Evolutionary conservation across 306 rosid species (phyloP).

Genomic region (Rubus idaeus): DNA sequence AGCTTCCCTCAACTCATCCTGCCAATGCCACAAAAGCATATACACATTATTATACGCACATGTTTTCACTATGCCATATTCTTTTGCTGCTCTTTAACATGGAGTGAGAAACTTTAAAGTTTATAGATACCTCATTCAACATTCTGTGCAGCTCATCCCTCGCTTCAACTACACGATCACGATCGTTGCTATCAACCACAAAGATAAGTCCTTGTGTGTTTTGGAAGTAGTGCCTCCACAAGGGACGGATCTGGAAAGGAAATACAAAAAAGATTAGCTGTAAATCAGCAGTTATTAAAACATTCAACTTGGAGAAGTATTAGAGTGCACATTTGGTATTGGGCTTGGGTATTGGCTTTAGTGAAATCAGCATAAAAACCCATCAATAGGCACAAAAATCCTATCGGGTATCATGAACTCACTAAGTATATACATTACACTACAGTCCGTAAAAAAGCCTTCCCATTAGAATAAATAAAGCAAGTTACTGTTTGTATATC

Average conservation of each 20-base stretch:
- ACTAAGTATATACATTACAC: background rate
- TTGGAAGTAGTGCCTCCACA: constrained; percentile 93
- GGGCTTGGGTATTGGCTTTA: background rate
- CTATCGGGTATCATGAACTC: background rate
- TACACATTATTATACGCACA: background rate
- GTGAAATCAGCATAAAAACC: background rate
- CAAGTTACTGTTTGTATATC: background rate
- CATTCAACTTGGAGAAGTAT: background rate
- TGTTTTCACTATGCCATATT: background rate
- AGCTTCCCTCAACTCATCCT: constrained; percentile 91
- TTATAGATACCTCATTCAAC: constrained; percentile 64
- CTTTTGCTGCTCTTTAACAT: background rate
- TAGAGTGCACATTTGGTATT: background rate
- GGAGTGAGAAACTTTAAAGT: background rate
- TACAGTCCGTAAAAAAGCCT: background rate
- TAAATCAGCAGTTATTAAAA: background rate
- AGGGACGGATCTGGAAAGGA: constrained; percentile 65
- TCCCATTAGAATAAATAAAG: background rate
- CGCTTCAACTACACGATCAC: constrained; percentile 83
- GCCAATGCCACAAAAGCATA: constrained; percentile 23
- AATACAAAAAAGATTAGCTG: background rate
- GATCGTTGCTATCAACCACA: constrained; percentile 84
- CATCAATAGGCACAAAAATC: background rate
- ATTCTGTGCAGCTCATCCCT: constrained; percentile 89
- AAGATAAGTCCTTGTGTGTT: constrained; percentile 83